These are phyloP conservation scores for Candida chilensis DNA, from an alignment of 805 yeast species.

Conservation along the genomic window DNA sequence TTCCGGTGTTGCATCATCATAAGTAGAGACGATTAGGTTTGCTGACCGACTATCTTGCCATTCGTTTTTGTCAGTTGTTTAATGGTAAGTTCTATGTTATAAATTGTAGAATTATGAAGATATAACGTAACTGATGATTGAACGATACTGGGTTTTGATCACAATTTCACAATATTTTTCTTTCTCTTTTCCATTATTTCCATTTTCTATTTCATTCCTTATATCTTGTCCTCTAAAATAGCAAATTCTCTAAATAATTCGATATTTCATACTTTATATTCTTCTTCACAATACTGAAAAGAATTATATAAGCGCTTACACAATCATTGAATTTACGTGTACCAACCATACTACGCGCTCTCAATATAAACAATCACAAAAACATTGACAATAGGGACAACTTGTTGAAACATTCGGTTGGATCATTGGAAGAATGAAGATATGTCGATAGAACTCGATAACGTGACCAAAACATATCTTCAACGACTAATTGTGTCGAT, in stretches of 20 bases:
- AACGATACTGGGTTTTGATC: not conserved
- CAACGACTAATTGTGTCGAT: constrained; percentile 23
- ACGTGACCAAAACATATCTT: constrained; percentile 19
- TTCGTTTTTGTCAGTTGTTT: not conserved
- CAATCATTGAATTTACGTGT: constrained; percentile 1
- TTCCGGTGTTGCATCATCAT: constrained; percentile 68
- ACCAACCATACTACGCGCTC: not conserved
- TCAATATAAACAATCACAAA: too few species aligned
- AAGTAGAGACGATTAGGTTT: constrained; percentile 7
- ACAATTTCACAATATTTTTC: constrained; percentile 1
- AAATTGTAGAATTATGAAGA: not conserved
- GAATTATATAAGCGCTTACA: not conserved
- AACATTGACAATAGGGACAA: too few species aligned
- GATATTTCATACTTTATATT: not conserved
- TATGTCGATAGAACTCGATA: constrained; percentile 20
- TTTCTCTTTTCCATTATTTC: not conserved
- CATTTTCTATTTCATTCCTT: not conserved
- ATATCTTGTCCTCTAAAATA: not conserved
- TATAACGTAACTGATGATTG: not conserved
- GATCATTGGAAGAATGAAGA: constrained; percentile 1
- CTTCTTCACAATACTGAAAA: not conserved
- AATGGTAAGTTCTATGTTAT: not conserved
- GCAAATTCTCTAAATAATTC: too few species aligned
- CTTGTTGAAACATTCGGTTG: too few species aligned
- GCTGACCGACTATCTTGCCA: not conserved